phyloP scores from a whole-genome alignment of 805 yeast species.

The Scheffersomyces amazonensis region DNA sequence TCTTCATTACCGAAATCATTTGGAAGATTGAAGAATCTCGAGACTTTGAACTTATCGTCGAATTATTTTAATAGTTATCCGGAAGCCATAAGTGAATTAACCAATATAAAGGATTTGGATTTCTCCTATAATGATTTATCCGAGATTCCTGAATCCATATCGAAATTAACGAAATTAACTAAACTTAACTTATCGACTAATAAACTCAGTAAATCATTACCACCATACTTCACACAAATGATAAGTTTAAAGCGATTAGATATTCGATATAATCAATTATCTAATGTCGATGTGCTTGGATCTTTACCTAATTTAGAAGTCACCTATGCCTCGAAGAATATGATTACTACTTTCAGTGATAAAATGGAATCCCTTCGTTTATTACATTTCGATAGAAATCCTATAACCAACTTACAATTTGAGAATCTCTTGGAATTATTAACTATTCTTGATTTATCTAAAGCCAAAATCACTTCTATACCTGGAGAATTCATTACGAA shows the following conservation, averaged over 20 bases:
- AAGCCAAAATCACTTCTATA: conserved; percentile 77
- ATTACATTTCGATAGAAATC: conserved; percentile 77
- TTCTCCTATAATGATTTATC: conserved; percentile 76
- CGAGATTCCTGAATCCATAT: conserved; percentile 58
- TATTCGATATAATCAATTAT: conserved; percentile 64
- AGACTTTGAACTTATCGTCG: conserved; percentile 72
- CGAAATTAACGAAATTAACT: conserved; percentile 57
- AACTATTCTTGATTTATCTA: conserved; percentile 71
- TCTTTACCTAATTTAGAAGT: conserved; percentile 62
- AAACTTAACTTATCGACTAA: conserved; percentile 77
- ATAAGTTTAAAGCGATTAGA: conserved; percentile 66
- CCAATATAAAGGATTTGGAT: conserved; percentile 64
- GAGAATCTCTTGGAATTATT: conserved; percentile 54
- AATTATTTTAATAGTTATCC: conserved; percentile 66
- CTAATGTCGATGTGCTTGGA: conserved; percentile 55
- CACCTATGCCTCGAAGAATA: conserved; percentile 72
- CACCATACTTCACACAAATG: conserved; percentile 51
- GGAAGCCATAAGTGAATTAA: conserved; percentile 58
- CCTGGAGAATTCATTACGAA: conserved; percentile 60
- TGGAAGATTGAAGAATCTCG: conserved; percentile 50
- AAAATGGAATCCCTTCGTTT: conserved; percentile 61
- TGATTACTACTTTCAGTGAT: conserved; percentile 67
- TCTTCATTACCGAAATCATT: conserved; percentile 60
- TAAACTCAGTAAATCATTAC: conserved; percentile 50
- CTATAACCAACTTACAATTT: conserved; percentile 67